Percentiles rank a stretch among this genome's conserved stretches.
Conservation (phyloP, 306 rosid genomes). For the Dalbergia oliveri region DNA sequence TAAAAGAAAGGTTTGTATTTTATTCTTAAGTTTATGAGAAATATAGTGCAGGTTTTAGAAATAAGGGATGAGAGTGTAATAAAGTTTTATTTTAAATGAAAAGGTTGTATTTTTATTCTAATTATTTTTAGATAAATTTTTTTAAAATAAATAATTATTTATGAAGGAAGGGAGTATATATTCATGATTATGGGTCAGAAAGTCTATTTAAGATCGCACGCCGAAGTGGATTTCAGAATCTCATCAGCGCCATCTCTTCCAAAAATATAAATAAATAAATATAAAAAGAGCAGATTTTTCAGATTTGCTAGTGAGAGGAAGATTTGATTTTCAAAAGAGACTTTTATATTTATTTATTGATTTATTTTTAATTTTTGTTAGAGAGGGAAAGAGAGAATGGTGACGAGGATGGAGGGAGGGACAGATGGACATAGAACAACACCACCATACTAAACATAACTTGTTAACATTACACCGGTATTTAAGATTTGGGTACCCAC, state of each 20-base stretch:
- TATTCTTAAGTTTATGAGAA: no score
- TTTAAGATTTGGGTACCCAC: constrained; percentile 51
- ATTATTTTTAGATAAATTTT: no score
- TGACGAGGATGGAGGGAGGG: constrained; percentile 1
- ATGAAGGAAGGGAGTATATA: no score
- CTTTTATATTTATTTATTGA: constrained; percentile 24
- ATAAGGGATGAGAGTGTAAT: no score
- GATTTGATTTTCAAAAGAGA: constrained; percentile 83
- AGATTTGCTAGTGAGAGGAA: constrained; percentile 57
- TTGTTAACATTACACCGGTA: constrained; percentile 51
- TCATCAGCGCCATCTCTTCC: constrained; percentile 67
- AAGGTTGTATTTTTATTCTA: no score
- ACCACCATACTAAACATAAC: background rate
- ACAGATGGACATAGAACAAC: constrained; percentile 43
- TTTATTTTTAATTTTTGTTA: background rate
- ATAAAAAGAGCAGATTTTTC: constrained; percentile 44
- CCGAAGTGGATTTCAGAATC: constrained; percentile 91
- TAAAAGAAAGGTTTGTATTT: no score
- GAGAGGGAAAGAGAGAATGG: constrained; percentile 24
- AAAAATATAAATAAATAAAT: constrained; percentile 36
- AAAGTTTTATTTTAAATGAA: no score
- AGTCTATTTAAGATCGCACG: constrained; percentile 58
- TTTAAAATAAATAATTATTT: no score
- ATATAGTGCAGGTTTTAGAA: no score
- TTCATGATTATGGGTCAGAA: background rate